Percentiles rank a stretch among this genome's conserved stretches.
phyloP scores from a whole-genome alignment of 495 filamentous ascomycete species.

The Neurospora sp. region DNA sequence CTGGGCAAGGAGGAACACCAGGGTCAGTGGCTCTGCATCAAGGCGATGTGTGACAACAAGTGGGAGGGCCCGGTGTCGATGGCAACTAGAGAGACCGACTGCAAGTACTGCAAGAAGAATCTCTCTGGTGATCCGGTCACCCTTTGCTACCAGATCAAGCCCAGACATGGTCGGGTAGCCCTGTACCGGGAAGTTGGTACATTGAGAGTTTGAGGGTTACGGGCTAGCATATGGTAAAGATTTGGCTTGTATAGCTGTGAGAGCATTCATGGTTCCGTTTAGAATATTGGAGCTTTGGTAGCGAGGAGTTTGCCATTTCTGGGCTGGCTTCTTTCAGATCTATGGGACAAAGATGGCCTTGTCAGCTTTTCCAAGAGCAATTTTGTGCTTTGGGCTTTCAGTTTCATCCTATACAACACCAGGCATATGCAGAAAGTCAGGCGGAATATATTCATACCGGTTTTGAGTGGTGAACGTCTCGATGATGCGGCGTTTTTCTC shows the following conservation, averaged over 20 bases:
- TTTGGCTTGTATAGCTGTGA: not conserved
- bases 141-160: slow-evolving; percentile 4
- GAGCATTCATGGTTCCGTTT: not conserved
- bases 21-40: slow-evolving; percentile 3
- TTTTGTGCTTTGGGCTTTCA: not conserved
- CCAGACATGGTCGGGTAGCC: not conserved
- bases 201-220: not conserved
- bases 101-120: not conserved
- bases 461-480: not conserved
- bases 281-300: not conserved
- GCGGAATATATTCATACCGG: not conserved
- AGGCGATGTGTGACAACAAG: slow-evolving; percentile 2
- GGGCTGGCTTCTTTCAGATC: not conserved
- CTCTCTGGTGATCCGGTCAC: not conserved
- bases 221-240: not conserved
- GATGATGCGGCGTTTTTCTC: not conserved
- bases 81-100: not conserved
- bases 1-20: not conserved
- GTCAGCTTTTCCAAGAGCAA: not conserved
- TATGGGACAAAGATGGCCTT: not conserved
- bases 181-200: slow-evolving; percentile 2
- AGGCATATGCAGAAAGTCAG: not conserved
- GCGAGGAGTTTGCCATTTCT: not conserved
- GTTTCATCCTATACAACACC: too few relatives aligned
- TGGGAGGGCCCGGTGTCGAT: slow-evolving; percentile 1